Conservation (phyloP, 345 rosid genomes). For the Rhizophora apiculata region DNA sequence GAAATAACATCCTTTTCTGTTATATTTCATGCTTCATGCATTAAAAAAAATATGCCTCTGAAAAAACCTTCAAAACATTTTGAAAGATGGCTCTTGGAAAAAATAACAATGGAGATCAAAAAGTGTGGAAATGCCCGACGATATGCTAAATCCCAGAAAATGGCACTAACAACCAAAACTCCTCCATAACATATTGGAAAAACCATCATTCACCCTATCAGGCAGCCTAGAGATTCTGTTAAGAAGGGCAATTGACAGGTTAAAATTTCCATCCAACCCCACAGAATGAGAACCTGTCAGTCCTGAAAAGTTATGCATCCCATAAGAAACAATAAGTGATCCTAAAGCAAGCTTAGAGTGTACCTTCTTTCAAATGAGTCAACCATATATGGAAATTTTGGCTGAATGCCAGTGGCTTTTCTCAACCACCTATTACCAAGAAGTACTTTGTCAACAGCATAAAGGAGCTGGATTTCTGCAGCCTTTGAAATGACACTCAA, state of each 20-base stretch:
- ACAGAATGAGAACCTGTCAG: background rate
- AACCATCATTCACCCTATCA: background rate
- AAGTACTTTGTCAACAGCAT: slow-evolving; percentile 76
- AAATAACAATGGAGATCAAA: background rate
- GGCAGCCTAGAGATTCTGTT: background rate
- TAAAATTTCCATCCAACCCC: background rate
- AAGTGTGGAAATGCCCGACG: background rate
- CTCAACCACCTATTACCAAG: slow-evolving; percentile 92
- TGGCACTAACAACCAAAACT: background rate
- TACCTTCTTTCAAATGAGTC: slow-evolving; percentile 96
- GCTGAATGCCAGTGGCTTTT: slow-evolving; percentile 90
- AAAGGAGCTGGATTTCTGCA: slow-evolving; percentile 82
- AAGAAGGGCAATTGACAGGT: background rate
- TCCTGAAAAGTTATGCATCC: background rate
- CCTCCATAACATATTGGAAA: background rate
- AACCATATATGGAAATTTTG: slow-evolving; percentile 80
- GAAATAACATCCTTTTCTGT: background rate
- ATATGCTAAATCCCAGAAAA: background rate
- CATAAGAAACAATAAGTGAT: background rate
- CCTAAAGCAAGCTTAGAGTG: background rate
- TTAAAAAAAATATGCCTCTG: background rate
- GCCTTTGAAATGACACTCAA: slow-evolving; percentile 89
- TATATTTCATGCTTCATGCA: background rate
- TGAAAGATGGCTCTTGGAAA: background rate
- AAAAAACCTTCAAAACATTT: background rate